These are phyloP conservation scores for Xylaria sp. DNA, from an alignment of 2,329 filamentous ascomycete genomes.

Conservation along the genomic window DNA sequence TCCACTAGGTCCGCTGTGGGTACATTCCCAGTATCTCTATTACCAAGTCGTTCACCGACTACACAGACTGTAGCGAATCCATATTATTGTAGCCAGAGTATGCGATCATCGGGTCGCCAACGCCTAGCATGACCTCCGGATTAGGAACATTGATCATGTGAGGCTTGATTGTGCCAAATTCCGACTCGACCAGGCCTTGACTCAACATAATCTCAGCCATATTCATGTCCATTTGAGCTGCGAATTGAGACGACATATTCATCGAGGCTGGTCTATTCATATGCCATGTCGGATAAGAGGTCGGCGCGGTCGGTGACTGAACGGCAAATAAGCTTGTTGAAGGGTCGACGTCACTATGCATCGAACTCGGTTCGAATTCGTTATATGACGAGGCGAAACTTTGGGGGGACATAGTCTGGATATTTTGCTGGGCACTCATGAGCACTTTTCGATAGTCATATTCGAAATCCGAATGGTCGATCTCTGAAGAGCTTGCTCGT, in stretches of 20 bases:
- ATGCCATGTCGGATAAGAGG: constrained; percentile 43
- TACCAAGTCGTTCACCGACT: not conserved
- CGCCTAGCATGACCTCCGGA: constrained; percentile 61
- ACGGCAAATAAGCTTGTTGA: constrained; percentile 38
- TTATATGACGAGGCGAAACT: constrained; percentile 53
- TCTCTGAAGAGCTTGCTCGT: constrained; percentile 60
- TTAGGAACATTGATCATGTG: constrained; percentile 59
- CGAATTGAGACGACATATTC: constrained; percentile 48
- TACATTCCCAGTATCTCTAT: not conserved
- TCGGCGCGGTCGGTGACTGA: constrained; percentile 38
- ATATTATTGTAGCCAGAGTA: constrained; percentile 59
- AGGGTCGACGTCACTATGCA: constrained; percentile 38
- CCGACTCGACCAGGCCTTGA: constrained; percentile 57
- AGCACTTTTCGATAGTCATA: constrained; percentile 58
- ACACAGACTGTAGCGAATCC: constrained; percentile 40
- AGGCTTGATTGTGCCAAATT: constrained; percentile 61
- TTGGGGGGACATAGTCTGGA: constrained; percentile 59
- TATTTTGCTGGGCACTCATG: constrained; percentile 49
- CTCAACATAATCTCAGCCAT: constrained; percentile 54
- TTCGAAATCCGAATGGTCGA: constrained; percentile 62
- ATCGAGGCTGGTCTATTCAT: constrained; percentile 44
- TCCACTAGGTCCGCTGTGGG: not conserved
- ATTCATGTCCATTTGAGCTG: constrained; percentile 48
- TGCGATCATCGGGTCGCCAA: constrained; percentile 62
- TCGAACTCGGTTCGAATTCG: constrained; percentile 47